Evolutionary conservation across 306 rosid species (phyloP).

Genomic region (Vigna angularis): DNA sequence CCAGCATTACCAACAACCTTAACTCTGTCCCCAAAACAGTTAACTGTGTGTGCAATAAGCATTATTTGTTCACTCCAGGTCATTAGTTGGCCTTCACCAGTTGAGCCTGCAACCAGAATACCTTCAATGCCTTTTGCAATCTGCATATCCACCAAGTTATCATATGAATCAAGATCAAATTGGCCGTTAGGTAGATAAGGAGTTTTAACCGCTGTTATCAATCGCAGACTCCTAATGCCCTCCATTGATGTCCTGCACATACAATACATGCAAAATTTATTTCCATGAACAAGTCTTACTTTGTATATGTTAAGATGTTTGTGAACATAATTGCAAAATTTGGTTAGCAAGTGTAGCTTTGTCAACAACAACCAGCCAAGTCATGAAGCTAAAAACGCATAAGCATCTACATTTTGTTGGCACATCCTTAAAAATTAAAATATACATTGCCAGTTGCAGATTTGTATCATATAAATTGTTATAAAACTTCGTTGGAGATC

Average conservation of each 20-base stretch:
- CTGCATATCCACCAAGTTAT: constrained; percentile 74
- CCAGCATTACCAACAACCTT: constrained; percentile 89
- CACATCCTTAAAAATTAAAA: constrained; percentile 27
- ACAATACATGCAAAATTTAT: constrained; percentile 2
- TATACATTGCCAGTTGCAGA: background rate
- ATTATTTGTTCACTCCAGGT: constrained; percentile 86
- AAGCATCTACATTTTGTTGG: background rate
- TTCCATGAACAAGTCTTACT: constrained; percentile 4
- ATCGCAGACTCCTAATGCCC: constrained; percentile 67
- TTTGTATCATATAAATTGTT: background rate
- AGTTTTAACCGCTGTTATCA: constrained; percentile 85
- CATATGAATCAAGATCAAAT: constrained; percentile 51
- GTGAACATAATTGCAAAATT: constrained; percentile 43
- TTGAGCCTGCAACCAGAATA: constrained; percentile 86
- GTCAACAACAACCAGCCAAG: background rate
- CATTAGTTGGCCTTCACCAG: constrained; percentile 94
- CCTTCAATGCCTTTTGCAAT: constrained; percentile 73
- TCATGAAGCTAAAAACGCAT: constrained; percentile 45
- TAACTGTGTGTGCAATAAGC: constrained; percentile 88
- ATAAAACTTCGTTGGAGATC: too few relatives aligned
- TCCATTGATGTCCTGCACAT: constrained; percentile 71
- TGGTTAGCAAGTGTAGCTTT: background rate
- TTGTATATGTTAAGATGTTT: background rate
- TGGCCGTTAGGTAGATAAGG: constrained; percentile 78
- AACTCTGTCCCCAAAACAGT: constrained; percentile 77